Evolutionary conservation across 2,329 filamentous ascomycete species (phyloP).

Genomic region (Mycosphaerelloides madeirae): DNA sequence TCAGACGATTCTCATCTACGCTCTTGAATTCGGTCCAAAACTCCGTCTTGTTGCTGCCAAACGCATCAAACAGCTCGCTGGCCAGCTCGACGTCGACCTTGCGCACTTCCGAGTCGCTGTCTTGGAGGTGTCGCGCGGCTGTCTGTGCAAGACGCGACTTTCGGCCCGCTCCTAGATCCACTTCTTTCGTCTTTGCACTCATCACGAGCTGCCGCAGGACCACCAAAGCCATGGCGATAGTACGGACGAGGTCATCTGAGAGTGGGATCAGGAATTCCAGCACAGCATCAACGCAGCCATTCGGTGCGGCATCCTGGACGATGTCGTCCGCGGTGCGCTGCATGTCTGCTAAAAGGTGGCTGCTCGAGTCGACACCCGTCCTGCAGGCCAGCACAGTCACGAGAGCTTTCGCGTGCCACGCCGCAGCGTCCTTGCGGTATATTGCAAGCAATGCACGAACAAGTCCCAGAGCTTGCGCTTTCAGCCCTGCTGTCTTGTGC

Average conservation of each 20-base stretch:
- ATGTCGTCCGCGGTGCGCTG: conserved; percentile 71
- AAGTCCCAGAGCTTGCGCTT: conserved; percentile 67
- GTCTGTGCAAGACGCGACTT: conserved; percentile 23
- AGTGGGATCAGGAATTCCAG: conserved; percentile 34
- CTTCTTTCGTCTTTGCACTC: conserved; percentile 19
- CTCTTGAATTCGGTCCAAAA: conserved; percentile 64
- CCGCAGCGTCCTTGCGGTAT: conserved; percentile 60
- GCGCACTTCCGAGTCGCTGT: conserved; percentile 30
- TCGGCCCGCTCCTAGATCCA: conserved; percentile 19
- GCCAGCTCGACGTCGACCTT: conserved; percentile 80
- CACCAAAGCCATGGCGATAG: conserved; percentile 54
- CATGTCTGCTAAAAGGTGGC: conserved; percentile 68
- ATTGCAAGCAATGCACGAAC: conserved; percentile 68
- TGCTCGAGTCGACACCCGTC: conserved; percentile 56
- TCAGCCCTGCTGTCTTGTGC: conserved; percentile 54
- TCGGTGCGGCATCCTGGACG: conserved; percentile 58
- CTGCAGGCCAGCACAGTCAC: conserved; percentile 63
- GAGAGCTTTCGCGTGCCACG: conserved; percentile 63
- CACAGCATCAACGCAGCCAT: conserved; percentile 39
- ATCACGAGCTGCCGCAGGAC: conserved; percentile 59
- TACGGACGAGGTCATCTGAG: conserved; percentile 41
- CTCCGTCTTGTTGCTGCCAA: conserved; percentile 28
- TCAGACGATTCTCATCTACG: conserved; percentile 68
- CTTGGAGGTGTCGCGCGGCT: conserved; percentile 23
- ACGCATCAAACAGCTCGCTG: conserved; percentile 58